These are phyloP conservation scores for Pseudocercospora fijiensis DNA, from an alignment of 2,329 filamentous ascomycete genomes.

Conservation along the genomic window DNA sequence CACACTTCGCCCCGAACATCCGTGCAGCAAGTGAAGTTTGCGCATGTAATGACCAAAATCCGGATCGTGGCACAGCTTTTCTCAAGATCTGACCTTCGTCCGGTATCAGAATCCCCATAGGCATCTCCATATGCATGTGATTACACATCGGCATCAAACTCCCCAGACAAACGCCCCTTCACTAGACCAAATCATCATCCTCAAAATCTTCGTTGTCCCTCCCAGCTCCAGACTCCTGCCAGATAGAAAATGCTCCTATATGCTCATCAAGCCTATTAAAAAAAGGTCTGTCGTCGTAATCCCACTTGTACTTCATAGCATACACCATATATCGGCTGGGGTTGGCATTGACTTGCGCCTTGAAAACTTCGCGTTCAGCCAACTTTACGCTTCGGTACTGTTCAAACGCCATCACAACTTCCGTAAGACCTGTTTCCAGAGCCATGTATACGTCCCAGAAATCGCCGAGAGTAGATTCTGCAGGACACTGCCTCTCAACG, in stretches of 20 bases:
- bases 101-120: no score
- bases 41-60: no score
- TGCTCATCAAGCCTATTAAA: background rate
- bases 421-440: background rate
- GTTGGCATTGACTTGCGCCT: background rate
- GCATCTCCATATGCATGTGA: no score
- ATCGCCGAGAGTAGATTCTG: background rate
- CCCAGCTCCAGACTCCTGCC: background rate
- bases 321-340: background rate
- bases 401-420: background rate
- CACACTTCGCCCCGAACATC: background rate
- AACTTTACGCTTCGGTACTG: background rate
- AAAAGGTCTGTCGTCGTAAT: background rate
- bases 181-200: background rate
- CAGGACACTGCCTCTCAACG: background rate
- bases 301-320: background rate
- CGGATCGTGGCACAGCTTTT: no score
- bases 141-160: background rate
- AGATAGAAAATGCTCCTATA: background rate
- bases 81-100: no score
- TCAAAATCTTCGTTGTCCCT: background rate
- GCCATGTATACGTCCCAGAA: background rate
- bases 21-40: background rate
- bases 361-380: background rate
- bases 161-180: background rate